Base-by-base conservation (phyloP, 108 stramenopile genomes). In the Licmophora abbreviata region DNA sequence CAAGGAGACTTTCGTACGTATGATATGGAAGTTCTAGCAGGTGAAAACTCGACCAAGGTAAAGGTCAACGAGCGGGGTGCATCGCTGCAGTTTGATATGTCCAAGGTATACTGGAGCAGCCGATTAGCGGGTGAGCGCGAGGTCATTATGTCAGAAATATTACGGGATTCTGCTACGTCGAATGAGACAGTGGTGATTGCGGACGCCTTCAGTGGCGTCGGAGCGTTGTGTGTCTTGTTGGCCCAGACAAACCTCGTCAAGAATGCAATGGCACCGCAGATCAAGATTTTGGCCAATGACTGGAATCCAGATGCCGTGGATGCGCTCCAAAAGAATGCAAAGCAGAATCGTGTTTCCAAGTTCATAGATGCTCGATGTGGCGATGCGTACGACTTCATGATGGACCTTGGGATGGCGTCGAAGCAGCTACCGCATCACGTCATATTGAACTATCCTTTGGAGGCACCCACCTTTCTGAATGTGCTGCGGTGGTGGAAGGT, bases 201-300 rank as follows among this genome's bases (percentile, higher is more conserved):
- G 5, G 96, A 97, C 61, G 78, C 87, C 31, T 92, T 95, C 74
- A 94, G 88, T 35, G 98, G 98, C 12, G 94, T 96, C 0, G 98
- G 98, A 1, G 95, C 98, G 4, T 77, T 97, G 24, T 92, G 90
- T 33, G 48, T 97, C 7, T 75, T 92, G 18, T 51, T 93, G 6
- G 79, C 67, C 5, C 62, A 59, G 44, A n/a, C n/a, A n/a, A n/a
- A n/a, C n/a, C 22, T 12, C 14, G 65, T 54, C n/a, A 53, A 42
- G 46, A 58, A 61, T 64, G 54, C 46, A 36, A n/a, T n/a, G n/a
- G n/a, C n/a, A n/a, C n/a, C n/a, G n/a, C n/a, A n/a, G n/a, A n/a
- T n/a, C n/a, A 63, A 44, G 21, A 58, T 89, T 29, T 35, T 79
- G 3, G 95, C 95, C 29, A 99, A 97, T 66, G 98, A 99, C 56